phyloP scores from a whole-genome alignment of 2,329 filamentous ascomycete genomes.

The Immersiporthe knoxdaviesiana region DNA sequence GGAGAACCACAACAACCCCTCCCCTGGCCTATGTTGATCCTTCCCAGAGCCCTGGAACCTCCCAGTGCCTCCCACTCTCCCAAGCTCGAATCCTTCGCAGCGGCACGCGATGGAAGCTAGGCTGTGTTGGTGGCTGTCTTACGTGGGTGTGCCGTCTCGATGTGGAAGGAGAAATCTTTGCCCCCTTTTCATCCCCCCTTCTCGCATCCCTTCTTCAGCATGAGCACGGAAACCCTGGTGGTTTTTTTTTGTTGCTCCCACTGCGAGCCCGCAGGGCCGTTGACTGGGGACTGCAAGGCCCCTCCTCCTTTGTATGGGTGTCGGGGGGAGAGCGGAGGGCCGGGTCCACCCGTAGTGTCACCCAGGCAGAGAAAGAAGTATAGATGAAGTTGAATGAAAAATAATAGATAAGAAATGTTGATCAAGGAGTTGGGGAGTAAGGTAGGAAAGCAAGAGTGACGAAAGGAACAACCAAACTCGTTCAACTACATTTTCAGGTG shows the following conservation, averaged over 20 bases:
- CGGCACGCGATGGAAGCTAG: not conserved
- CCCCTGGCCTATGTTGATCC: constrained; percentile 7
- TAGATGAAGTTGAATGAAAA: too few relatives aligned
- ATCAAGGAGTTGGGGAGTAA: not conserved
- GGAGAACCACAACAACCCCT: too few relatives aligned
- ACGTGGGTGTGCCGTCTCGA: constrained; percentile 2
- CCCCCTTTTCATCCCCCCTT: not conserved
- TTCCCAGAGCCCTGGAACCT: constrained; percentile 5
- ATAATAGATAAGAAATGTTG: not conserved
- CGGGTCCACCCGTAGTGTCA: not conserved
- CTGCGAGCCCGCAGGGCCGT: not conserved
- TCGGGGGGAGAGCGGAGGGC: not conserved
- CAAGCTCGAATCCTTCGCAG: constrained; percentile 10
- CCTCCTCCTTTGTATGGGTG: not conserved
- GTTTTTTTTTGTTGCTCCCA: not conserved
- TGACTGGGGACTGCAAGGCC: not conserved
- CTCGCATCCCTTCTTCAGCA: not conserved
- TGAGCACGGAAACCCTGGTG: not conserved
- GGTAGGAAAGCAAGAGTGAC: too few relatives aligned
- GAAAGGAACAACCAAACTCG: not conserved
- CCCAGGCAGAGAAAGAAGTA: not conserved
- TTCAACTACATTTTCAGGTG: not conserved
- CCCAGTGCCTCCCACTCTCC: not conserved
- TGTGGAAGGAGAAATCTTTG: not conserved
- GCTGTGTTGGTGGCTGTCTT: constrained; percentile 3